A percentile compares a stretch with the other conserved stretches of the same genome.
These are phyloP conservation scores for Claviceps capensis DNA, from an alignment of 2,329 filamentous ascomycete species.

Conservation along the genomic window DNA sequence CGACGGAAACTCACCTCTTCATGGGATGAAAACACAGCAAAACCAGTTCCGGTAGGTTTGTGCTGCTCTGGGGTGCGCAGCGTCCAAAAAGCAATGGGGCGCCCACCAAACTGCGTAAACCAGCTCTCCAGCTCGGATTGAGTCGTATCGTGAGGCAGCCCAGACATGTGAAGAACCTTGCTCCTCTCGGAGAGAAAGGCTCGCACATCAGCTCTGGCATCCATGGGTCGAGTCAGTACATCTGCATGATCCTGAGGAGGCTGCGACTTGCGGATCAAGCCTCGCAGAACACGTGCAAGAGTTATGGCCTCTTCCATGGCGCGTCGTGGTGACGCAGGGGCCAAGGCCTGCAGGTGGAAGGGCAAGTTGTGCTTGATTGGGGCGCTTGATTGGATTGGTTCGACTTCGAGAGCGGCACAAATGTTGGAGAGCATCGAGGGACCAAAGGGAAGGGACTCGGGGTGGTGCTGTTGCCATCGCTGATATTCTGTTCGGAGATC, in stretches of 20 bases:
- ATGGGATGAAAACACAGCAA: conserved; percentile 96
- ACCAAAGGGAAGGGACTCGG: conserved; percentile 91
- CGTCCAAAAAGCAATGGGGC: conserved; percentile 98
- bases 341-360: conserved; percentile 92
- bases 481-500: conserved; percentile 96
- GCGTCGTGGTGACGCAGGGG: conserved; percentile 84
- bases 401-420: conserved; percentile 93
- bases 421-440: conserved; percentile 94
- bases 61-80: conserved; percentile 95
- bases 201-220: conserved; percentile 88
- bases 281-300: conserved; percentile 78
- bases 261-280: conserved; percentile 91
- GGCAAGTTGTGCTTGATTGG: conserved; percentile 98
- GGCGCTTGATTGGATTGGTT: conserved; percentile 91
- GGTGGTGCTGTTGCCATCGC: conserved; percentile 96
- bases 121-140: conserved; percentile 98
- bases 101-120: conserved; percentile 97
- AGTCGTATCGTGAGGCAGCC: conserved; percentile 91
- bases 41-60: conserved; percentile 97
- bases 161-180: conserved; percentile 97
- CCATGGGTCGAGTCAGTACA: conserved; percentile 88
- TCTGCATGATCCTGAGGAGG: conserved; percentile 87
- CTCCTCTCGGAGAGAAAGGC: conserved; percentile 92
- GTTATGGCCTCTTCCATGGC: conserved; percentile 98
- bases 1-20: conserved; percentile 63